These are phyloP conservation scores for Chaetoceros tenuissimus DNA, from an alignment of 108 stramenopile species.

Conservation along the genomic window DNA sequence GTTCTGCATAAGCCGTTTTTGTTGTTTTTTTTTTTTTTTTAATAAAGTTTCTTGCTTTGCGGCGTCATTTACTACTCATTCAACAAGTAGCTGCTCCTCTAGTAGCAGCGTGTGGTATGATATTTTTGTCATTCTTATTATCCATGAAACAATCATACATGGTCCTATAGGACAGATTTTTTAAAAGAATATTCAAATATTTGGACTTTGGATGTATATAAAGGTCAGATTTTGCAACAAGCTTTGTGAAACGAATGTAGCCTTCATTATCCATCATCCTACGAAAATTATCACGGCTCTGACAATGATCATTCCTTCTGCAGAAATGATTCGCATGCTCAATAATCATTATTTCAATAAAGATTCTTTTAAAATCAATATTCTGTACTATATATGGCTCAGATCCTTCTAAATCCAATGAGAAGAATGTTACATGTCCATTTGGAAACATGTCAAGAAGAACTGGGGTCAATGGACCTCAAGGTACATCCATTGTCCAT, in stretches of 20 bases:
- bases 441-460: conserved; percentile 32
- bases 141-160: too few relatives aligned
- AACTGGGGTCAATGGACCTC: conserved; percentile 32
- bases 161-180: too few relatives aligned
- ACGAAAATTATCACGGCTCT: conserved; percentile 13
- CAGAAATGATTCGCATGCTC: conserved; percentile 41
- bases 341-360: conserved; percentile 46
- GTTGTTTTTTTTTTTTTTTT: too few relatives aligned
- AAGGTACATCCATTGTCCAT: conserved; percentile 30
- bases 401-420: conserved; percentile 62
- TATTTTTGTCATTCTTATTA: too few relatives aligned
- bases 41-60: too few relatives aligned
- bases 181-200: too few relatives aligned
- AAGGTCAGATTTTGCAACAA: conserved; percentile 21
- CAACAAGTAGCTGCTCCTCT: too few relatives aligned
- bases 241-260: conserved; percentile 10
- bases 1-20: too few relatives aligned
- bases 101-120: too few relatives aligned
- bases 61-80: too few relatives aligned
- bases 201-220: conserved; percentile 19
- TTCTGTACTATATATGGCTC: conserved; percentile 38
- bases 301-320: conserved; percentile 5
- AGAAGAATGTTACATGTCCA: conserved; percentile 31
- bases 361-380: conserved; percentile 37
- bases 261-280: conserved; percentile 17